These are phyloP conservation scores for Botrytis sinoallii DNA, from an alignment of 2,329 filamentous ascomycete genomes.

Conservation along the genomic window DNA sequence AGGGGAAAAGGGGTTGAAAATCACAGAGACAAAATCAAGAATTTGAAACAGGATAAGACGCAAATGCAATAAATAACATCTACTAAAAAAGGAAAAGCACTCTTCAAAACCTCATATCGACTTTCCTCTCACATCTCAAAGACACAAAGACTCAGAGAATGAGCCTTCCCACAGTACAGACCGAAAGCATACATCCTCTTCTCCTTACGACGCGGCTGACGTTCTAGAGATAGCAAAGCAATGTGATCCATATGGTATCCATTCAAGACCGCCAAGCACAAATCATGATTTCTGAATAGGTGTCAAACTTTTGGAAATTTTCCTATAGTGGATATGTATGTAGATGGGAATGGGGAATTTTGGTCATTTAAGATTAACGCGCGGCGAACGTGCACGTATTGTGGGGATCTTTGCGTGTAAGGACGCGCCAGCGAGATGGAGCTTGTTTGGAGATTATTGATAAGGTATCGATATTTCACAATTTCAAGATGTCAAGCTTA, in stretches of 20 bases:
- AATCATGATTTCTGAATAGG: background rate
- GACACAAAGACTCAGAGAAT: background rate
- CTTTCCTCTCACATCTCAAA: background rate
- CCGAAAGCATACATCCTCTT: background rate
- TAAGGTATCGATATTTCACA: background rate
- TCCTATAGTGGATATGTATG: background rate
- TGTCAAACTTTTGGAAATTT: conserved; percentile 2
- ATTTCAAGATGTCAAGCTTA: background rate
- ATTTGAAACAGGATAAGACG: background rate
- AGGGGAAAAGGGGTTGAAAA: background rate
- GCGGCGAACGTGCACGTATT: conserved; percentile 11
- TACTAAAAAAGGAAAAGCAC: background rate
- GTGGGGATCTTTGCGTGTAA: conserved; percentile 11
- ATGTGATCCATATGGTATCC: background rate
- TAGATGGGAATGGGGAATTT: background rate
- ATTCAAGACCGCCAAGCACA: background rate
- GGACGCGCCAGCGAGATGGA: conserved; percentile 8
- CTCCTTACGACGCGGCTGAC: background rate
- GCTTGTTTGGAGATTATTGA: background rate
- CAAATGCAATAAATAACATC: background rate
- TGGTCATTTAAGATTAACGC: conserved; percentile 3
- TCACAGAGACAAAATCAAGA: too few relatives aligned
- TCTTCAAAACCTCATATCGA: background rate
- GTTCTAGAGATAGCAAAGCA: background rate
- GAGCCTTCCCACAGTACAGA: background rate